Conservation (phyloP, 2,329 filamentous ascomycete species). For the Aspergillus sergii region DNA sequence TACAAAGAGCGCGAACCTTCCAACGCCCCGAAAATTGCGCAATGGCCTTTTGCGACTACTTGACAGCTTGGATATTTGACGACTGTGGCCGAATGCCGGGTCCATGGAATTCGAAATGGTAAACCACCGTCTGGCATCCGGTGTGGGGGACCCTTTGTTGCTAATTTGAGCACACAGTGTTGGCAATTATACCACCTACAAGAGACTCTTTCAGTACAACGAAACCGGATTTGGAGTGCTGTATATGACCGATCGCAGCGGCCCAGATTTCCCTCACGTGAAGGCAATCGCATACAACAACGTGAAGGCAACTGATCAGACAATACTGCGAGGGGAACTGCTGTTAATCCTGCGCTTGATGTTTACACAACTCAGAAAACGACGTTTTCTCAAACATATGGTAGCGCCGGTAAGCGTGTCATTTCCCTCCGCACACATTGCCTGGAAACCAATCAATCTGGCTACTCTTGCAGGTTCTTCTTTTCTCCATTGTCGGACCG, state of each 20-base stretch:
- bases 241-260: neutral
- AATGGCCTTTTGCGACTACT: too few species aligned
- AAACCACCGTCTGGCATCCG: too few species aligned
- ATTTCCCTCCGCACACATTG: neutral
- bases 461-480: neutral
- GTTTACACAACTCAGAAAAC: neutral
- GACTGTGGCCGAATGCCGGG: too few species aligned
- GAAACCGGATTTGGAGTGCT: neutral
- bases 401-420: constrained; percentile 2
- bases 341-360: constrained; percentile 3
- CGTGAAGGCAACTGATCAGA: neutral
- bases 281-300: constrained; percentile 8
- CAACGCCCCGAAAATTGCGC: too few species aligned
- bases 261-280: neutral
- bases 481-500: constrained; percentile 10
- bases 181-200: neutral
- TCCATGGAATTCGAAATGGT: too few species aligned
- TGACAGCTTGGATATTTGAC: too few species aligned
- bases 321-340: constrained; percentile 3
- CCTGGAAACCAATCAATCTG: neutral
- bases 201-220: neutral
- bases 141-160: too few species aligned
- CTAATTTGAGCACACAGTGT: neutral
- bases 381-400: constrained; percentile 1
- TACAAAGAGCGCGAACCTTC: too few species aligned